These are phyloP conservation scores for Cytospora leucostoma DNA, from an alignment of 2,329 filamentous ascomycete genomes.

Conservation along the genomic window DNA sequence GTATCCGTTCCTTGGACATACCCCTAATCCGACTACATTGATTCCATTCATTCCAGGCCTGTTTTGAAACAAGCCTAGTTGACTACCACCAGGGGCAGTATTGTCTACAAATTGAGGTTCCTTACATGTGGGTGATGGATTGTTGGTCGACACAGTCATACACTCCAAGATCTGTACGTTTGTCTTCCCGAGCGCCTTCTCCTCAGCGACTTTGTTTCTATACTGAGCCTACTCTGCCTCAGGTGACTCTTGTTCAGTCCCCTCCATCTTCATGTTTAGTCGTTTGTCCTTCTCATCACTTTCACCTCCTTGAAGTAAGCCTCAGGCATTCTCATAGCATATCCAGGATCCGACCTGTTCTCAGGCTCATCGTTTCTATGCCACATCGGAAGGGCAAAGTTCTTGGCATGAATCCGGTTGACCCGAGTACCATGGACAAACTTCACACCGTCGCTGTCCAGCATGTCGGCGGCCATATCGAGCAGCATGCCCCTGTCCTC, in stretches of 20 bases:
- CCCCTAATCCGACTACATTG: too few relatives aligned
- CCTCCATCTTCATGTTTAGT: neutral
- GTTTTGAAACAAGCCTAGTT: too few relatives aligned
- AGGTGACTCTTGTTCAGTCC: neutral
- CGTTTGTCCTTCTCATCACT: neutral
- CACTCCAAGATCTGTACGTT: neutral
- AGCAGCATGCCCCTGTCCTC: neutral
- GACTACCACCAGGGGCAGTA: too few relatives aligned
- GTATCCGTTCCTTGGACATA: too few relatives aligned
- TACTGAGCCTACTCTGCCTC: neutral
- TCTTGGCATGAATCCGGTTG: neutral
- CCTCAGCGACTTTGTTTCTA: neutral
- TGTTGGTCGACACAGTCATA: neutral
- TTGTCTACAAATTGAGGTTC: too few relatives aligned
- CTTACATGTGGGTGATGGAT: too few relatives aligned
- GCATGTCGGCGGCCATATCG: neutral
- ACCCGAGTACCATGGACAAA: slow-evolving; percentile 4
- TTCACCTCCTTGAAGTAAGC: neutral
- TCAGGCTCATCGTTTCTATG: neutral
- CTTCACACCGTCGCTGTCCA: neutral
- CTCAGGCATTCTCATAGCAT: neutral
- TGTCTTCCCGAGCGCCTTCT: neutral
- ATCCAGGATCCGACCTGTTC: neutral
- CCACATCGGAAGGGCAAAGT: neutral
- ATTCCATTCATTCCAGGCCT: too few relatives aligned